phyloP scores from a whole-genome alignment of 2,329 filamentous ascomycete genomes.

The Trichoderma simmonsii region DNA sequence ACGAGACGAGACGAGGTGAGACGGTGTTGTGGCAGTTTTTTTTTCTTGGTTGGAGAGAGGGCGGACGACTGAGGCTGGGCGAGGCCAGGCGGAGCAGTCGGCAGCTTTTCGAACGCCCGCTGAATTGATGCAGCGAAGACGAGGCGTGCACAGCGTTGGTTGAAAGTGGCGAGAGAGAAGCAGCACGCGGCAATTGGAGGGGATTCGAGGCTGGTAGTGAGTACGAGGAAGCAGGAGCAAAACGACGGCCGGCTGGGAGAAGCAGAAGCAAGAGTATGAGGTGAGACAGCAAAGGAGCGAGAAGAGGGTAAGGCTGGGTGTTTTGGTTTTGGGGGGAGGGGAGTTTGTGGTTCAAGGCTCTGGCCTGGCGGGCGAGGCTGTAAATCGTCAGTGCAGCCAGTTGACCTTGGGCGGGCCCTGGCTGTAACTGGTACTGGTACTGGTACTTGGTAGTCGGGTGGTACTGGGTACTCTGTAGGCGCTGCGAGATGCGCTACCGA shows the following conservation, averaged over 20 bases:
- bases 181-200: not conserved
- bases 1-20: not conserved
- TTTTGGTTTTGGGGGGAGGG: constrained; percentile 1
- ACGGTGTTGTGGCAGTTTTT: not conserved
- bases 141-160: not conserved
- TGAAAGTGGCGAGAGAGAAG: not conserved
- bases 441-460: not conserved
- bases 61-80: not conserved
- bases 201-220: constrained; percentile 13
- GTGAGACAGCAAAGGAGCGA: constrained; percentile 26
- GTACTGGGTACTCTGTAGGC: not conserved
- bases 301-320: constrained; percentile 23
- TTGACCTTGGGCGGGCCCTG: too few relatives aligned
- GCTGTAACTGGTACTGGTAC: not conserved
- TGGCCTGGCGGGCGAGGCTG: constrained; percentile 17
- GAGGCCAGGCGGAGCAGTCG: constrained; percentile 4
- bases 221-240: constrained; percentile 21
- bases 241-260: constrained; percentile 5
- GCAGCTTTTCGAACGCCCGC: not conserved
- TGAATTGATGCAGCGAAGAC: not conserved
- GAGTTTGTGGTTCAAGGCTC: constrained; percentile 8
- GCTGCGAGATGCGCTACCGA: not conserved
- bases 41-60: not conserved
- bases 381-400: not conserved
- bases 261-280: constrained; percentile 2